Evolutionary conservation across 208 protist genomes (phyloP), one percentile per base, ranked within the genome.

Genomic region (Leishmania arabica): DNA sequence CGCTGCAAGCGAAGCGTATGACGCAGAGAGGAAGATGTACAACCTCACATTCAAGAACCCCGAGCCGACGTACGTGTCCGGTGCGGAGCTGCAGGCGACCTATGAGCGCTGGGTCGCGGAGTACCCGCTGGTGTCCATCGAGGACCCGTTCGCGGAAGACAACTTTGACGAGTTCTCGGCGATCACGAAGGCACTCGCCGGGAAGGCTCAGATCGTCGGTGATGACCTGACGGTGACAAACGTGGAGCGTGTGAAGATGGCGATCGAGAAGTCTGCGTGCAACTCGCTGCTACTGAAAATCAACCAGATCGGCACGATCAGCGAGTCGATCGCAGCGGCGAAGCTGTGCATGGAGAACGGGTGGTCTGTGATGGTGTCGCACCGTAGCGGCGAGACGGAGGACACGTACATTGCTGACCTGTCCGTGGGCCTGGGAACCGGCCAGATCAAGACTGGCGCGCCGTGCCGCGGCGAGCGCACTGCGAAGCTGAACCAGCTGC

Each of bases 361-460:
- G 76, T 95, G 92, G 91, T 91, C 88, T 17, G 92, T 97, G 56
- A 96, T 98, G 88, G 94, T 97, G 54, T 99, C 96, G 15, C 99
- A 99, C 90, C 92, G 99, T 81, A 99, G 95, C 66, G 99, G 99
- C 83, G 99, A 99, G 91, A 99, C 99, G 58, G 98, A 99, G 86
- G 99, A 99, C 90, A 97, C 98, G 17, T 99, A 99, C 87, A 99
- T 99, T 80, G 97, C 99, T 34, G 99, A 99, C 86, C 96, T 99
- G 49, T 97, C 97, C 62, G 99, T 99, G 64, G 99, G 96, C 68
- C 93, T 99, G 49, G 97, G 97, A 73, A 96, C 92, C 68, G 98
- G 97, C 47, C 96, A 99, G 87, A 99, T 99, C 91, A 99, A 99
- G 96, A 99, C 99, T 54, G 99, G 99, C 79, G 99, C 99, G n/a